These are phyloP conservation scores for Debaryomyces prosopidis DNA, from an alignment of 805 yeast genomes.

Conservation along the genomic window DNA sequence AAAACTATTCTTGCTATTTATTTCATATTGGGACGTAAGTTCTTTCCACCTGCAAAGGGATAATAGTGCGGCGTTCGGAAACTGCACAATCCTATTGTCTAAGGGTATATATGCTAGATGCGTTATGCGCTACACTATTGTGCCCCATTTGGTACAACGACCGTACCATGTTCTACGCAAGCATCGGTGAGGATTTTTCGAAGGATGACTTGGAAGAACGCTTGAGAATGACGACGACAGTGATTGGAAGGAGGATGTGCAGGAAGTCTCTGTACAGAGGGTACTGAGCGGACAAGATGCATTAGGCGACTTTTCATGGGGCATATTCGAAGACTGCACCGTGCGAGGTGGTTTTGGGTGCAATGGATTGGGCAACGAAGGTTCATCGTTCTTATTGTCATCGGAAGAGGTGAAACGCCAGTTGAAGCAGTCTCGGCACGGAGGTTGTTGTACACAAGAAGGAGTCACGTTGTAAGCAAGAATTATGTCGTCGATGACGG, in stretches of 20 bases:
- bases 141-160: constrained; percentile 50
- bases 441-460: constrained; percentile 68
- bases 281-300: too few relatives aligned
- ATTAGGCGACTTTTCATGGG: too few relatives aligned
- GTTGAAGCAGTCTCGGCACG: constrained; percentile 86
- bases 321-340: background rate
- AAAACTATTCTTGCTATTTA: constrained; percentile 1
- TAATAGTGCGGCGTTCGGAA: background rate
- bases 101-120: constrained; percentile 2
- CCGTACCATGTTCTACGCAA: constrained; percentile 69
- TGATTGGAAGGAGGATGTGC: too few relatives aligned
- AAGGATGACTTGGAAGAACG: background rate
- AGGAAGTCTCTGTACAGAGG: too few relatives aligned
- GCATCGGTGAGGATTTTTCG: constrained; percentile 43
- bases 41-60: background rate
- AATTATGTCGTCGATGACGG: constrained; percentile 82
- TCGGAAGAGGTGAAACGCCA: constrained; percentile 73
- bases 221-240: too few relatives aligned
- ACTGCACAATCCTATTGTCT: background rate
- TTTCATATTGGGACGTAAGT: background rate
- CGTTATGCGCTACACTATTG: constrained; percentile 18
- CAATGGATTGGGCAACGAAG: constrained; percentile 39
- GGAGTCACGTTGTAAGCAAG: constrained; percentile 76
- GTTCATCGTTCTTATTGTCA: constrained; percentile 39
- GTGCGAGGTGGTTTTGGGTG: constrained; percentile 17